Conservation (phyloP, 139 green algal species). For the Closterium sp. region DNA sequence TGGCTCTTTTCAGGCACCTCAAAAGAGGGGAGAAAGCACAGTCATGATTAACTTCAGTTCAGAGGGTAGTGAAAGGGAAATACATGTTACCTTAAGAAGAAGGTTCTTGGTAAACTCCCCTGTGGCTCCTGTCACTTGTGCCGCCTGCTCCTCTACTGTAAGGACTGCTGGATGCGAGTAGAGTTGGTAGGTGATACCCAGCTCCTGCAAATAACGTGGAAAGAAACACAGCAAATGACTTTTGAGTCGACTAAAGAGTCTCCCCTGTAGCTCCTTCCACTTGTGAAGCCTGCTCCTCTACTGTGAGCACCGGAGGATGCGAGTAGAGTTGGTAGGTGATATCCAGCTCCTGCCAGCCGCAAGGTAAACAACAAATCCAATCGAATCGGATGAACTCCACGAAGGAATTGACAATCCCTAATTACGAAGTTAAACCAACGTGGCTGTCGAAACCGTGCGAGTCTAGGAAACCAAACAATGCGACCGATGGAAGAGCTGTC, state of each 20-base stretch:
- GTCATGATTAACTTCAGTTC: not conserved
- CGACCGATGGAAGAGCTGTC: no score
- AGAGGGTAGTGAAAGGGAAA: not conserved
- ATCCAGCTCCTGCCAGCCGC: not conserved
- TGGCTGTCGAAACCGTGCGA: no score
- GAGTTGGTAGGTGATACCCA: not conserved
- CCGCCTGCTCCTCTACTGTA: not conserved
- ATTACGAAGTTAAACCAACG: no score
- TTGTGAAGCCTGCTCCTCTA: not conserved
- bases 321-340: not conserved
- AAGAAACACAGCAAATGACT: no score
- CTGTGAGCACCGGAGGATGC: not conserved
- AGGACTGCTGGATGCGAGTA: not conserved
- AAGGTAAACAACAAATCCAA: not conserved
- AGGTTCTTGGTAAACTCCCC: slow-evolving; percentile 12
- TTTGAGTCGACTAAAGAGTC: no score
- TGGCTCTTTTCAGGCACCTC: no score
- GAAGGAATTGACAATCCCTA: no score
- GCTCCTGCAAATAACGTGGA: no score
- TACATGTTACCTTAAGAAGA: not conserved
- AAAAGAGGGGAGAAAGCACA: not conserved
- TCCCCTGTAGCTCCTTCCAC: not conserved
- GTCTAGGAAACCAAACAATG: no score
- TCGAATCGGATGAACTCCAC: not conserved
- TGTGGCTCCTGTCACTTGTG: not conserved